phyloP scores from a whole-genome alignment of 306 rosid genomes.

The Gastrolobium bilobum region DNA sequence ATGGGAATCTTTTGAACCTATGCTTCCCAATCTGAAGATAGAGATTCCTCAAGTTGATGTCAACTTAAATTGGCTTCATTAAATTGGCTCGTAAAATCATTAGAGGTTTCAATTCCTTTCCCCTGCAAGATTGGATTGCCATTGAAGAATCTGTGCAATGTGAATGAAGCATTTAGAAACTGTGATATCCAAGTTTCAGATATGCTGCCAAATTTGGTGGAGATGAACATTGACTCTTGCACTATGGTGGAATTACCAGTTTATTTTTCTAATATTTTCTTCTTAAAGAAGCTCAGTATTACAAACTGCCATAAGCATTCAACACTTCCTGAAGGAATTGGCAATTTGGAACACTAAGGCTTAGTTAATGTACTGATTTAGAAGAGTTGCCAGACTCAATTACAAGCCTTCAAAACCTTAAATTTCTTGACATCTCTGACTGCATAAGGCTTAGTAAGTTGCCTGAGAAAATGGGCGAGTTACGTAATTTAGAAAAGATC shows the following conservation, averaged over 20 bases:
- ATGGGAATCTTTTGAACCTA: constrained; percentile 51
- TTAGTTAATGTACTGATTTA: constrained; percentile 59
- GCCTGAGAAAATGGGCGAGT: constrained; percentile 55
- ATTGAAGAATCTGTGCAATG: constrained; percentile 59
- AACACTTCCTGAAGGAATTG: constrained; percentile 56
- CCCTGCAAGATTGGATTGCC: constrained; percentile 6
- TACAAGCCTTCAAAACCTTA: constrained; percentile 41
- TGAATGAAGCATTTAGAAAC: constrained; percentile 49
- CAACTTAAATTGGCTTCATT: constrained; percentile 72
- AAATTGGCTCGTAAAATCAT: constrained; percentile 34
- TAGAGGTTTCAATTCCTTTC: constrained; percentile 48
- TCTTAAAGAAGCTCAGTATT: constrained; percentile 53
- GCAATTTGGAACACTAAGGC: constrained; percentile 49
- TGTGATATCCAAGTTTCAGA: constrained; percentile 37
- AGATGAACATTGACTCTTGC: constrained; percentile 60
- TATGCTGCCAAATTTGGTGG: constrained; percentile 54
- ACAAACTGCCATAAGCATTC: constrained; percentile 60
- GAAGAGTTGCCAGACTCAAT: constrained; percentile 49
- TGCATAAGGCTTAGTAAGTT: constrained; percentile 53
- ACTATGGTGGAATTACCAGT: constrained; percentile 53
- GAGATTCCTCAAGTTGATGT: constrained; percentile 55
- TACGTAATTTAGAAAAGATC: constrained; percentile 49
- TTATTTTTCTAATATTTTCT: constrained; percentile 40
- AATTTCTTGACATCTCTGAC: constrained; percentile 56
- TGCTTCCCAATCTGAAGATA: constrained; percentile 40